Evolutionary conservation across 371 early-diverging fungal species (phyloP).

Genomic region (Spiromyces aspiralis): DNA sequence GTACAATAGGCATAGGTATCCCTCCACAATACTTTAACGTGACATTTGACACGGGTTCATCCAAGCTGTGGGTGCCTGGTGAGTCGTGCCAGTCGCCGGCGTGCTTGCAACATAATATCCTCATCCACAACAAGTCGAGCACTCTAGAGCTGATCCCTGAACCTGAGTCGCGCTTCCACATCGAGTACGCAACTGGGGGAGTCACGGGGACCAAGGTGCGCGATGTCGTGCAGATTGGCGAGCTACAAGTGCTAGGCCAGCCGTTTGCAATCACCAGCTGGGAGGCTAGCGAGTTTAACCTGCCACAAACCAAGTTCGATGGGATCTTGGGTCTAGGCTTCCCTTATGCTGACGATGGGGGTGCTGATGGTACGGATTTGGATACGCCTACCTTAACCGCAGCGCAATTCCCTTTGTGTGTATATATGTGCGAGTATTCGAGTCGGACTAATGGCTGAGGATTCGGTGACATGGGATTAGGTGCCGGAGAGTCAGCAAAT

Average conservation of each 20-base stretch:
- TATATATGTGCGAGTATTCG: too few species aligned
- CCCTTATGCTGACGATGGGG: constrained; percentile 20
- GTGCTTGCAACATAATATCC: constrained; percentile 73
- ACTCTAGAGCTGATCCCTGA: constrained; percentile 52
- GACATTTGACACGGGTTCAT: constrained; percentile 87
- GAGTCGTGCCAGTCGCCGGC: constrained; percentile 75
- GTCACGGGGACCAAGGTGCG: constrained; percentile 72
- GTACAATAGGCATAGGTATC: constrained; percentile 66
- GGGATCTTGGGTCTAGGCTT: constrained; percentile 84
- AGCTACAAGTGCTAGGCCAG: constrained; percentile 35
- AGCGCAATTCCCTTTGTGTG: too few species aligned
- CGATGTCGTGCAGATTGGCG: constrained; percentile 57
- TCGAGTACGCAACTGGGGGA: constrained; percentile 81
- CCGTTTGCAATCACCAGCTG: constrained; percentile 73
- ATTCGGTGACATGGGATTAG: too few species aligned
- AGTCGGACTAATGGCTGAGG: too few species aligned
- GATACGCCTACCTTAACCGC: too few species aligned
- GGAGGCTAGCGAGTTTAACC: constrained; percentile 64
- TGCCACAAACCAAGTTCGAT: constrained; percentile 64
- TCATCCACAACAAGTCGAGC: constrained; percentile 36
- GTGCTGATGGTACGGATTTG: constrained; percentile 1
- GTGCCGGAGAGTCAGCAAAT: too few species aligned
- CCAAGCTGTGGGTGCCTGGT: constrained; percentile 92
- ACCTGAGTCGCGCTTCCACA: constrained; percentile 68
- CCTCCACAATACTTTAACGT: constrained; percentile 84